Conservation (phyloP, 495 filamentous ascomycete genomes). For the Aspergillus bridgeri region DNA sequence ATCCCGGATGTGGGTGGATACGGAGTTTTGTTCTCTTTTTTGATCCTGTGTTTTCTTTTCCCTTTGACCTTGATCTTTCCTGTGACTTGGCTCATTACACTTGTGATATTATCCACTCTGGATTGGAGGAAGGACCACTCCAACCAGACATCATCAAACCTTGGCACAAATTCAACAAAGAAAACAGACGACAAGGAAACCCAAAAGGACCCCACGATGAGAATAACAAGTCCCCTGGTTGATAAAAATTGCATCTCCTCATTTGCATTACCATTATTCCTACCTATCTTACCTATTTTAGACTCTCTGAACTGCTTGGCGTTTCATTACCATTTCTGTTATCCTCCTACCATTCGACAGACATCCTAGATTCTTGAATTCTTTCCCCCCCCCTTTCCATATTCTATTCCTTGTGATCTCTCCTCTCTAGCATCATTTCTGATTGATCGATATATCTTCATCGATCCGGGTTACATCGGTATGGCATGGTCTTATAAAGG, state of each 20-base stretch:
- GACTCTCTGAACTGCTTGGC: too few relatives aligned
- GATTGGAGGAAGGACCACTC: neutral
- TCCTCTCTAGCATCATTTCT: too few relatives aligned
- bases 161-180: neutral
- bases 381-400: too few relatives aligned
- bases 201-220: neutral
- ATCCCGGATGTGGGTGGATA: neutral
- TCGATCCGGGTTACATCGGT: too few relatives aligned
- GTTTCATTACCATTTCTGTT: too few relatives aligned
- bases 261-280: neutral
- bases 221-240: neutral
- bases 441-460: too few relatives aligned
- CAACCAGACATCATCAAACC: neutral
- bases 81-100: neutral
- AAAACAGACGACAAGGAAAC: neutral
- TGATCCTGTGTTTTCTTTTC: neutral
- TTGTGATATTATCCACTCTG: neutral
- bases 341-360: too few relatives aligned
- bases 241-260: too few relatives aligned
- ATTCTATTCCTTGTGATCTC: too few relatives aligned
- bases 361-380: too few relatives aligned
- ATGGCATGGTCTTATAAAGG: too few relatives aligned
- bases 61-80: neutral
- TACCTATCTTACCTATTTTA: neutral
- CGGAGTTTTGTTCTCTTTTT: neutral